Conservation (phyloP, 148 eudicot species). For the Linanthus parryae region DNA sequence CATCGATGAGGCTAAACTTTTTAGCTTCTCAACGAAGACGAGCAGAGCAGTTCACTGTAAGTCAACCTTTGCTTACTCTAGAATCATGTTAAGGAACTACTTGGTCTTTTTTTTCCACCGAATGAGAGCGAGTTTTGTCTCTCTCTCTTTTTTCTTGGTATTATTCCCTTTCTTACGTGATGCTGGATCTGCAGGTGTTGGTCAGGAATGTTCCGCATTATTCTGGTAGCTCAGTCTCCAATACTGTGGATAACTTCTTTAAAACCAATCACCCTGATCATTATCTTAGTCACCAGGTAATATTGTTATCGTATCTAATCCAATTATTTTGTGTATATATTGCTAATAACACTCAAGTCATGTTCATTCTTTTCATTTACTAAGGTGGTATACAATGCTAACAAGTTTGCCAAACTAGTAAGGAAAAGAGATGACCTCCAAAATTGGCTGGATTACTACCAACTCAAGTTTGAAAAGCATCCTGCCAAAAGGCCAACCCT, state of each 20-base stretch:
- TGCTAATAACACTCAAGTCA: background rate
- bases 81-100: background rate
- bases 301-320: background rate
- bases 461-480: constrained; percentile 72
- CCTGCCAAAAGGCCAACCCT: constrained; percentile 74
- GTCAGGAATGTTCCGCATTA: constrained; percentile 75
- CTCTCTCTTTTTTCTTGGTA: background rate
- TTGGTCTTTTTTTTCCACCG: background rate
- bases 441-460: constrained; percentile 90
- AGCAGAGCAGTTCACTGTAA: constrained; percentile 84
- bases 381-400: constrained; percentile 89
- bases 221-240: constrained; percentile 67
- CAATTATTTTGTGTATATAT: background rate
- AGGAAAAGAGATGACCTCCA: constrained; percentile 57
- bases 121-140: background rate
- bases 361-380: background rate
- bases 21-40: constrained; percentile 73
- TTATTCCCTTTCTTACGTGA: background rate
- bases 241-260: constrained; percentile 75
- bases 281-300: constrained; percentile 90
- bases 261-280: constrained; percentile 73
- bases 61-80: constrained; percentile 20
- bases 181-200: constrained; percentile 54
- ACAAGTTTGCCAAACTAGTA: constrained; percentile 79
- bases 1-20: constrained; percentile 72